Conservation (phyloP, 2,329 filamentous ascomycete species). For the Trichophyton schoenleinii region DNA sequence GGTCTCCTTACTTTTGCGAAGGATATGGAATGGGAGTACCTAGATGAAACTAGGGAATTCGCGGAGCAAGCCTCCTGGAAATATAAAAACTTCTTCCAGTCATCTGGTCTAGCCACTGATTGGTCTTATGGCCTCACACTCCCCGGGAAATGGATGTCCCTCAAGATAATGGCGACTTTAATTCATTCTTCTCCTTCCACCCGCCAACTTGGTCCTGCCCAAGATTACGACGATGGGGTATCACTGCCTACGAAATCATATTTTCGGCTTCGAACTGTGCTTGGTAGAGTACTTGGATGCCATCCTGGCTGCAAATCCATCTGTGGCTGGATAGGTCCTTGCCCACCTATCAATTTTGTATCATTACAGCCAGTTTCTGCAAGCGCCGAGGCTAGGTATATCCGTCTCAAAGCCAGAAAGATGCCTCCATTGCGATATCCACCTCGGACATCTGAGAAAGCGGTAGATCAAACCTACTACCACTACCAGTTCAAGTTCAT, state of each 20-base stretch:
- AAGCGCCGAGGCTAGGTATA: background rate
- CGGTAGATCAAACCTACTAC: background rate
- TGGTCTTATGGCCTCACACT: slow-evolving; percentile 6
- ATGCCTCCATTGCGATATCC: background rate
- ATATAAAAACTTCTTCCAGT: background rate
- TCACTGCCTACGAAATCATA: background rate
- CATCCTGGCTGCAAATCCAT: background rate
- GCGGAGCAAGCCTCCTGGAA: background rate
- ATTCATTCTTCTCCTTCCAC: slow-evolving; percentile 3
- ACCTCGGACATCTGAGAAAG: background rate
- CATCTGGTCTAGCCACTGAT: slow-evolving; percentile 3
- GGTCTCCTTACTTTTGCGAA: slow-evolving; percentile 4
- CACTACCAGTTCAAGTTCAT: background rate
- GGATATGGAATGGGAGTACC: slow-evolving; percentile 3
- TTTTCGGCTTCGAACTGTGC: background rate
- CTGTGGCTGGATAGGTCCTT: background rate
- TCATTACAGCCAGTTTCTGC: background rate
- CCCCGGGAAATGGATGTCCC: slow-evolving; percentile 1
- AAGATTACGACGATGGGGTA: background rate
- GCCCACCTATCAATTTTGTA: background rate
- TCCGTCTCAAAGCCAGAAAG: background rate
- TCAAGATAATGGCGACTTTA: slow-evolving; percentile 5
- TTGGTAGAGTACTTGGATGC: background rate
- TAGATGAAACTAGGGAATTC: slow-evolving; percentile 5
- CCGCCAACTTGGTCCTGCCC: background rate